These are phyloP conservation scores for Phyllosticta capitalensis DNA, from an alignment of 2,329 filamentous ascomycete genomes.

Conservation along the genomic window DNA sequence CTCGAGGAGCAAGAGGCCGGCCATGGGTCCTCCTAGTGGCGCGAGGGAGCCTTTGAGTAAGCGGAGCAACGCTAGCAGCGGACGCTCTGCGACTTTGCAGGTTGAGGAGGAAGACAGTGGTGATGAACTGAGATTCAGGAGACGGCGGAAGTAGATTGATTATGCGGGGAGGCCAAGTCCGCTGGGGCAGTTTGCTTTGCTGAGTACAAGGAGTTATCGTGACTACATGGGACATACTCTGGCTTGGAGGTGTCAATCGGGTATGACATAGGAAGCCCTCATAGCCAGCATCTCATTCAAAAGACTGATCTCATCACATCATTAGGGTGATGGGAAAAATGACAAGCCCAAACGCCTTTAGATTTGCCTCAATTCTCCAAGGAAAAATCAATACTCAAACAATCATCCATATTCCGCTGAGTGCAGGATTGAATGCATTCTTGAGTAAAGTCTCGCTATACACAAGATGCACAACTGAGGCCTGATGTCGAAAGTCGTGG, in stretches of 20 bases:
- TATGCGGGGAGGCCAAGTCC: neutral
- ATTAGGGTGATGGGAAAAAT: no score
- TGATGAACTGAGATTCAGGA: slow-evolving; percentile 47
- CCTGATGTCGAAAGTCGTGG: no score
- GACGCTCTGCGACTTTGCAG: slow-evolving; percentile 21
- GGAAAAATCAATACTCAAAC: no score
- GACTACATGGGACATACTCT: no score
- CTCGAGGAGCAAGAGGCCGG: slow-evolving; percentile 20
- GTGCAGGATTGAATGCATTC: no score
- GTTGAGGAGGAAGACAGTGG: slow-evolving; percentile 45
- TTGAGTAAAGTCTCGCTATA: no score
- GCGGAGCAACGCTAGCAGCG: slow-evolving; percentile 12
- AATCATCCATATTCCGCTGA: no score
- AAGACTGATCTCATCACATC: no score
- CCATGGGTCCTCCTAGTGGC: slow-evolving; percentile 14
- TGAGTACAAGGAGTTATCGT: neutral
- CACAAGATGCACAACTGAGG: no score
- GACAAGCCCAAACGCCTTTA: no score
- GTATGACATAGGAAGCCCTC: neutral
- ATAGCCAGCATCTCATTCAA: no score
- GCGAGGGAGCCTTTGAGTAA: slow-evolving; percentile 17
- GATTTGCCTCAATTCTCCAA: no score
- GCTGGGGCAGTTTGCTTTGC: neutral
- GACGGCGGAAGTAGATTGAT: slow-evolving; percentile 29
- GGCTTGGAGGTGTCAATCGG: neutral